Conservation (phyloP, 108 stramenopile species). For the Cyclostephanos tholiformis region DNA sequence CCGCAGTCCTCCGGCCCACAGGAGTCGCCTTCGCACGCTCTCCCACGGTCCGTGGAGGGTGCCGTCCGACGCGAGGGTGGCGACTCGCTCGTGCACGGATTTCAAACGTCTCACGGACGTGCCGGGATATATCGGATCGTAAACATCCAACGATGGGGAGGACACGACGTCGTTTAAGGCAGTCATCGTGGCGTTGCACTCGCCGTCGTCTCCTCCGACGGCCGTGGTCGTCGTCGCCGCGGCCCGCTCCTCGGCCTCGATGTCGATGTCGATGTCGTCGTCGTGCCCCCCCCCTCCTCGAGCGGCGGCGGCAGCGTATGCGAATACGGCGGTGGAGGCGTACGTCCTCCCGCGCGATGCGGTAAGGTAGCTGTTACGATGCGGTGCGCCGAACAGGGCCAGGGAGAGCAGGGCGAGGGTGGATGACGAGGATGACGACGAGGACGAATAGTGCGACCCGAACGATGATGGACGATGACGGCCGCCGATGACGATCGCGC, state of each 20-base stretch:
- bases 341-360: too few relatives aligned
- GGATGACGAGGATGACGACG: neutral
- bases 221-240: too few relatives aligned
- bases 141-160: slow-evolving; percentile 3
- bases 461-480: neutral
- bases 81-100: slow-evolving; percentile 67
- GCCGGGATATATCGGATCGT: slow-evolving; percentile 77
- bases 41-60: slow-evolving; percentile 72
- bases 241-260: neutral
- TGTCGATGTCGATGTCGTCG: too few relatives aligned
- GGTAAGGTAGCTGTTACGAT: too few relatives aligned
- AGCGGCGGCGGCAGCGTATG: too few relatives aligned
- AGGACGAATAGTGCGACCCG: too few relatives aligned
- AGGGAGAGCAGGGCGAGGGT: neutral
- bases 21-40: slow-evolving; percentile 72
- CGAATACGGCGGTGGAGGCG: too few relatives aligned
- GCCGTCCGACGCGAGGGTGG: slow-evolving; percentile 46
- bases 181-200: neutral
- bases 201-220: too few relatives aligned
- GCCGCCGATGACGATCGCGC: neutral
- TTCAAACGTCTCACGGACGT: slow-evolving; percentile 75
- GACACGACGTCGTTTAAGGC: neutral
- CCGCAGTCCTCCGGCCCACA: slow-evolving; percentile 90
- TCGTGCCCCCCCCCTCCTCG: too few relatives aligned
- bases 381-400: too few relatives aligned